Conservation (phyloP, 257 asterid genomes). For the Gentiana macrophylla region DNA sequence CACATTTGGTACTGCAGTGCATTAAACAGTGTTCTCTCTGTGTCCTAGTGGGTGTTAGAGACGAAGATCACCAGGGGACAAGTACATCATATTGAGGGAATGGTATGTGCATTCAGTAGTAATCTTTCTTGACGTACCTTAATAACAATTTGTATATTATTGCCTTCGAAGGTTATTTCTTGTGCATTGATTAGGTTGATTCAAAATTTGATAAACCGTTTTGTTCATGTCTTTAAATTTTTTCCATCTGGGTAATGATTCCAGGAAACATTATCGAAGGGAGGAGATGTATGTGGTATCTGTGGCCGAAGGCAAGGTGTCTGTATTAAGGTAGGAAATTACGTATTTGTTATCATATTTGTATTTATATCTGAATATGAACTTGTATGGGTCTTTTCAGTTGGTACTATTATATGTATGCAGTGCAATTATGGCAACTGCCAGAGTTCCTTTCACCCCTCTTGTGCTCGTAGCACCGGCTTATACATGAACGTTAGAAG, state of each 20-base stretch:
- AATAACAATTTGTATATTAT: too few relatives aligned
- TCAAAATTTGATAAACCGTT: too few relatives aligned
- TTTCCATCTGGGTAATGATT: background rate
- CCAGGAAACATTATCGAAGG: constrained; percentile 65
- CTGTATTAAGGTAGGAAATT: constrained; percentile 67
- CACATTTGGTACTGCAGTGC: constrained; percentile 8
- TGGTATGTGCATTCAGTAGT: constrained; percentile 37
- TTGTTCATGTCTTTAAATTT: too few relatives aligned
- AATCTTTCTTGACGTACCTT: background rate
- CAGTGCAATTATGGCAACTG: constrained; percentile 99
- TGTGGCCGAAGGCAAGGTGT: constrained; percentile 84
- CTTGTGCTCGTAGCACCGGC: constrained; percentile 96
- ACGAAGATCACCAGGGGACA: constrained; percentile 84
- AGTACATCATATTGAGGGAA: constrained; percentile 55
- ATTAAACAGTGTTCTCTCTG: constrained; percentile 19
- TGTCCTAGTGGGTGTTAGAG: constrained; percentile 78
- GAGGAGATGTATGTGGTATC: constrained; percentile 52
- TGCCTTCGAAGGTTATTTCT: too few relatives aligned
- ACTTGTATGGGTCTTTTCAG: constrained; percentile 6
- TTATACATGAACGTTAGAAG: constrained; percentile 68
- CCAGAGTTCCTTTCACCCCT: constrained; percentile 82
- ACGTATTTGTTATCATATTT: background rate
- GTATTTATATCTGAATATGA: too few relatives aligned
- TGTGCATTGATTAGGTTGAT: too few relatives aligned
- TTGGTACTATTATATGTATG: constrained; percentile 15